Evolutionary conservation across 176 grass and related monocot genomes (phyloP).

Genomic region (Phoenix dactylifera): DNA sequence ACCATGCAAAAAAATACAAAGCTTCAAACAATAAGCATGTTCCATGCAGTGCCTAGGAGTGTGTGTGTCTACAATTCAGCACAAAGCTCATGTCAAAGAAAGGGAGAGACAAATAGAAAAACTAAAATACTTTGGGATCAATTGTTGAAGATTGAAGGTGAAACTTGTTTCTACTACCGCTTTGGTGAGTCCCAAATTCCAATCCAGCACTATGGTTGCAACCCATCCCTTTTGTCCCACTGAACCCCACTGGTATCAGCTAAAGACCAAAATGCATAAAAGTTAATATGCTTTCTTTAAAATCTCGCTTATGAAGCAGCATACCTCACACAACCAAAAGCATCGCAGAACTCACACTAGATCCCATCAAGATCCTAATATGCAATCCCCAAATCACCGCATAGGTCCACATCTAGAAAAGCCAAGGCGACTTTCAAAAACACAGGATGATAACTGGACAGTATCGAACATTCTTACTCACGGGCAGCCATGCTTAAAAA

Average conservation of each 20-base stretch:
- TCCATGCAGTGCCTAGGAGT: no score
- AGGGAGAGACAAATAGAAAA: no score
- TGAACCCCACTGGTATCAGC: conserved; percentile 23
- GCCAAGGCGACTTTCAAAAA: conserved; percentile 44
- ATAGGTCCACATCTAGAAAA: conserved; percentile 46
- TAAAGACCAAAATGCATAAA: conserved; percentile 26
- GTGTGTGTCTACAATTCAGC: no score
- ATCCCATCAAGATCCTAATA: conserved; percentile 40
- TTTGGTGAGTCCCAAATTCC: conserved; percentile 7
- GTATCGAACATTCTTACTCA: conserved; percentile 12
- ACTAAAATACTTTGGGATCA: no score
- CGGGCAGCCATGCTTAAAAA: not conserved
- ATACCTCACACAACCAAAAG: conserved; percentile 21
- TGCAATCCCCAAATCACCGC: conserved; percentile 38
- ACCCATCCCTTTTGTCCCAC: conserved; percentile 8
- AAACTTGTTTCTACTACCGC: conserved; percentile 15
- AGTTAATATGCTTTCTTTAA: conserved; percentile 22
- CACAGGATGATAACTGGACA: conserved; percentile 18
- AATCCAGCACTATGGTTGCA: conserved; percentile 14
- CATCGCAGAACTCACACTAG: conserved; percentile 25
- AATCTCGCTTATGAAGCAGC: conserved; percentile 22
- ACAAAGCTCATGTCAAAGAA: no score
- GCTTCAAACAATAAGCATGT: no score
- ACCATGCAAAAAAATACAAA: no score
- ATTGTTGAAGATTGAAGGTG: not conserved